Conservation (phyloP, 2,329 filamentous ascomycete species). For the Colletotrichum tanaceti region DNA sequence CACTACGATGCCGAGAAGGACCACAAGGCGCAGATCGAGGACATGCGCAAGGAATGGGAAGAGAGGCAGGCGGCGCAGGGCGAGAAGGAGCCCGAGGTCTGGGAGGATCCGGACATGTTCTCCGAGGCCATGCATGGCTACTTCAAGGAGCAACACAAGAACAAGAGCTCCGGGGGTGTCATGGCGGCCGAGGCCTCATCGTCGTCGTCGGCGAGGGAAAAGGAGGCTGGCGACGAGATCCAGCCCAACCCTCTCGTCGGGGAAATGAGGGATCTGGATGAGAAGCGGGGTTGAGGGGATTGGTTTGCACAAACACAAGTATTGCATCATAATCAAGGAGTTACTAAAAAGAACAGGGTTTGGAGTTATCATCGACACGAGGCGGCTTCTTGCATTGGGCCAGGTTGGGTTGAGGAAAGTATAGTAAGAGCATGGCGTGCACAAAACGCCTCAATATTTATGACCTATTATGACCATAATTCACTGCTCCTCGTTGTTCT, state of each 20-base stretch:
- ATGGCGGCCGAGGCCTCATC: constrained; percentile 17
- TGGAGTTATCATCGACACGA: constrained; percentile 15
- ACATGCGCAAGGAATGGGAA: constrained; percentile 77
- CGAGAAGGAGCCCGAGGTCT: constrained; percentile 61
- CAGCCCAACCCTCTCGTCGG: constrained; percentile 21
- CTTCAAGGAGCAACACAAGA: constrained; percentile 53
- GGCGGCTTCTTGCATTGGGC: constrained; percentile 17
- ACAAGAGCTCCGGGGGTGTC: constrained; percentile 32
- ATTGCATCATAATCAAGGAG: constrained; percentile 25
- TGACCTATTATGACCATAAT: constrained; percentile 18
- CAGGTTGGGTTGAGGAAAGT: constrained; percentile 20
- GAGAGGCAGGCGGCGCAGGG: constrained; percentile 59
- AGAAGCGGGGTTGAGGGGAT: constrained; percentile 29
- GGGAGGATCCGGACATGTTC: constrained; percentile 62
- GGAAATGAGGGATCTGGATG: constrained; percentile 21
- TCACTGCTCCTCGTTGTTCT: neutral
- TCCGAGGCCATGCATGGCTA: constrained; percentile 66
- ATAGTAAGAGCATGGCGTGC: constrained; percentile 23
- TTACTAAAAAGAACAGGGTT: constrained; percentile 25
- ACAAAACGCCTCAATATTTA: constrained; percentile 23
- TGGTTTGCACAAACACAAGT: neutral
- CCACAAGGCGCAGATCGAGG: constrained; percentile 84
- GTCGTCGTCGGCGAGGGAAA: constrained; percentile 34
- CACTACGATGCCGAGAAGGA: constrained; percentile 85
- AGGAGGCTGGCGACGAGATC: constrained; percentile 29